phyloP scores from a whole-genome alignment of 2,329 filamentous ascomycete genomes.

The Bisporella sp. region DNA sequence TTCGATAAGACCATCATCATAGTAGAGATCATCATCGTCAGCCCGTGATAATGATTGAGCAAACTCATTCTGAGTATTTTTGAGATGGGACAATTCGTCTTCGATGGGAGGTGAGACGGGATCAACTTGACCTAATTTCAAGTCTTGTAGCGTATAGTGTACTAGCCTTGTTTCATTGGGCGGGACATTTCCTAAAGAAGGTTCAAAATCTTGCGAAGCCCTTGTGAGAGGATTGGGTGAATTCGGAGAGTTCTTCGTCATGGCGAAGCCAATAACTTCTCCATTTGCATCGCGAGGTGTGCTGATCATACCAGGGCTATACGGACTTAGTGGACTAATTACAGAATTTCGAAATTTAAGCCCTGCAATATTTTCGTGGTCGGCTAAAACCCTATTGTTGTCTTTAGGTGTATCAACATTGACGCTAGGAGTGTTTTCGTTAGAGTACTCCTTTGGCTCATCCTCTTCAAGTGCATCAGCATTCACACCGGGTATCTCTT shows the following conservation, averaged over 20 bases:
- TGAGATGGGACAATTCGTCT: background rate
- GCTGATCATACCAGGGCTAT: conserved; percentile 36
- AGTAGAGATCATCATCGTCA: conserved; percentile 59
- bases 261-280: conserved; percentile 49
- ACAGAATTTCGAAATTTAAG: conserved; percentile 35
- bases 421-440: conserved; percentile 12
- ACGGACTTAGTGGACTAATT: conserved; percentile 44
- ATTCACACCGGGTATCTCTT: conserved; percentile 13
- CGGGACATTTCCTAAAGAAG: background rate
- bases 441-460: conserved; percentile 9
- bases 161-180: background rate
- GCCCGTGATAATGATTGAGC: background rate
- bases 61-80: conserved; percentile 2
- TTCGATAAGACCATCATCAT: conserved; percentile 52
- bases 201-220: background rate
- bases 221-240: background rate
- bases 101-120: background rate
- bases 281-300: conserved; percentile 51
- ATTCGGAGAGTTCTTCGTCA: conserved; percentile 25
- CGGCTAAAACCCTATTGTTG: conserved; percentile 22
- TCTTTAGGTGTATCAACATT: conserved; percentile 19
- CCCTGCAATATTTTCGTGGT: conserved; percentile 15
- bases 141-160: conserved; percentile 8
- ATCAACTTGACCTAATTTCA: conserved; percentile 18
- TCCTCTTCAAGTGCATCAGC: conserved; percentile 16